Conservation (phyloP, 1,284 basidiomycete genomes). For the Cryptococcus jaspeensis region DNA sequence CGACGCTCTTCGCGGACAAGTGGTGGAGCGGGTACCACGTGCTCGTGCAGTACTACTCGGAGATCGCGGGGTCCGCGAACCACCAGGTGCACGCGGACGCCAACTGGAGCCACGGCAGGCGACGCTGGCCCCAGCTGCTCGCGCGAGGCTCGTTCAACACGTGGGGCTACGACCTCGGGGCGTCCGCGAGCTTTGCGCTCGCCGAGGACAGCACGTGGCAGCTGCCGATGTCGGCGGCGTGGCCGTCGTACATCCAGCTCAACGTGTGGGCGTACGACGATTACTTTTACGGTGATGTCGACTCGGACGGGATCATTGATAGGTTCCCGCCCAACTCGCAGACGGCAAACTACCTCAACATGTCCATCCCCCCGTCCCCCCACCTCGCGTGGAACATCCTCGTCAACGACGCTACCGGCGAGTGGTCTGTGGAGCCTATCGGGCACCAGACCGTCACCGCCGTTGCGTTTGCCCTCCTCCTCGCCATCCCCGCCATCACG, state of each 20-base stretch:
- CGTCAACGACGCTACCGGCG: constrained; percentile 71
- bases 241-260: constrained; percentile 83
- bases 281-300: constrained; percentile 84
- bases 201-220: constrained; percentile 57
- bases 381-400: constrained; percentile 80
- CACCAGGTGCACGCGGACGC: constrained; percentile 74
- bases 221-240: constrained; percentile 69
- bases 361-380: constrained; percentile 60
- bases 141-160: constrained; percentile 82
- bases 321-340: constrained; percentile 81
- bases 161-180: constrained; percentile 85
- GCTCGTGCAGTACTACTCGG: constrained; percentile 84
- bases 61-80: constrained; percentile 61
- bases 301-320: constrained; percentile 81
- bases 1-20: constrained; percentile 56
- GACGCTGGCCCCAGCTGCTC: constrained; percentile 80
- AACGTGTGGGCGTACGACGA: constrained; percentile 85
- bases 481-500: constrained; percentile 78
- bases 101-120: constrained; percentile 58
- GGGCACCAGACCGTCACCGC: constrained; percentile 75
- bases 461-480: constrained; percentile 77
- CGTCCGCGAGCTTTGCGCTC: constrained; percentile 65
- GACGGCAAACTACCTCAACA: constrained; percentile 79
- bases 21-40: constrained; percentile 84
- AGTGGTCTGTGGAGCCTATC: constrained; percentile 74